Evolutionary conservation across 108 stramenopile species (phyloP), one percentile per base, ranked within the genome.

Genomic region (Craspedostauros australis): DNA sequence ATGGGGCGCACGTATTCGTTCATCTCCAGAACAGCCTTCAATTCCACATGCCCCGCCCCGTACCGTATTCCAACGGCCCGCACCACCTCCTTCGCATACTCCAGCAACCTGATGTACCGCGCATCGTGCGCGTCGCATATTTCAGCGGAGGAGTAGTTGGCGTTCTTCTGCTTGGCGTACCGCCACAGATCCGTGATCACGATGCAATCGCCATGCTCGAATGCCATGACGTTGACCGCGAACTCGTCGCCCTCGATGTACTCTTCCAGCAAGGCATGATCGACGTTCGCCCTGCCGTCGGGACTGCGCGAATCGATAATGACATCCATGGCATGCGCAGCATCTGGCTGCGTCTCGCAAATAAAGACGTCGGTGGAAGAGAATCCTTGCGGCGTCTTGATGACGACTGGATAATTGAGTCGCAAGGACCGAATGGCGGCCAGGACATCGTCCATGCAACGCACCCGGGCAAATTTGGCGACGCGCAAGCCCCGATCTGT

Each of bases 1-100:
- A 68, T 33, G 18, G 73, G 73, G 23, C 12, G 34, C 12, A 12
- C 12, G 34, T 36, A 36, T n/a, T n/a, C n/a, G n/a, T n/a, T n/a
- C n/a, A n/a, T n/a, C n/a, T n/a, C n/a, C n/a, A n/a, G n/a, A n/a
- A n/a, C n/a, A n/a, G n/a, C n/a, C 66, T 76, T 76, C 15, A 76
- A 14, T 21, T 76, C 75, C 18, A 57, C 54, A 37, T 76, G 75
- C 4, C 51, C 75, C 48, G 69, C 51, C 16, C 75, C 75, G 21
- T 72, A 76, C 39, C 72, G 67, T 34, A 76, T 76, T 9, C 75
- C 75, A 22, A 76, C 75, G 11, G 75, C 75, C 37, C 75, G 39
- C 22, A 58, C 65, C 5, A 76, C 66, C 11, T 70, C 75, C 39
- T 76, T 68, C 36, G 75, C 75, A 47, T 76, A 76, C 16, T 50